Base-by-base conservation (phyloP, 345 rosid genomes). In the Hibiscus trionum region DNA sequence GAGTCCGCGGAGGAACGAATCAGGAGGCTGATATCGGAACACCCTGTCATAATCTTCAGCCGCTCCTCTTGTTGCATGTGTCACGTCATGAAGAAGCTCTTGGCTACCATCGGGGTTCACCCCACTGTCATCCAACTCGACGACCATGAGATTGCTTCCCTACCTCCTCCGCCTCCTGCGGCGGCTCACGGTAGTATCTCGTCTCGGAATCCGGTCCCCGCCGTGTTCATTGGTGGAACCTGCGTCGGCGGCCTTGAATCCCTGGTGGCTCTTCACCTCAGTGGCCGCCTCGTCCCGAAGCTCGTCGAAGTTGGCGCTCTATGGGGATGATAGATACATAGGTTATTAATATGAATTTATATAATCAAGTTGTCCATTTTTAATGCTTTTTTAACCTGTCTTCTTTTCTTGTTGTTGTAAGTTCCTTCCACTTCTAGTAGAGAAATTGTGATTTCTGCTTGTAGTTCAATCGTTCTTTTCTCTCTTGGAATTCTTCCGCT, bases 21-120 rank as follows among this genome's bases (percentile, higher is more conserved):
- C 92, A 93, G 81, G 57, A 89, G 97, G 19, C 86, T 94, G 19
- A 91, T 91, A 58, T 76, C 91, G 0, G 97, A 94, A 77, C 90
- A 94, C 81, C 97, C 96, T 0, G 98, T 94, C 31, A 85, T 94
- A 79, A 91, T 94, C 72, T 94, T 94, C 83, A 88, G 91, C 78
- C 86, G 89, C 58, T 82, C 95, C 9, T 82, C 97, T 5, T 94
- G 98, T 78, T 94, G 92, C 88, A 94, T 91, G 98, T 91, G 97
- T 82, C 97, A 90, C 72, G 96, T 90, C 80, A 91, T 94, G 96
- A 90, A 86, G 79, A 88, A 83, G 62, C 91, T 94, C 33, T 85
- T 94, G 16, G 81, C 89, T 66, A 81, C 86, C 60, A 81, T 91
- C 74, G 98, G 98, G 0, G 98, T 91, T 50, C 83, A 88, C 70